Evolutionary conservation across 2,329 filamentous ascomycete genomes (phyloP), one percentile per base, ranked within the genome.

Genomic region (Paramyrothecium roridum): DNA sequence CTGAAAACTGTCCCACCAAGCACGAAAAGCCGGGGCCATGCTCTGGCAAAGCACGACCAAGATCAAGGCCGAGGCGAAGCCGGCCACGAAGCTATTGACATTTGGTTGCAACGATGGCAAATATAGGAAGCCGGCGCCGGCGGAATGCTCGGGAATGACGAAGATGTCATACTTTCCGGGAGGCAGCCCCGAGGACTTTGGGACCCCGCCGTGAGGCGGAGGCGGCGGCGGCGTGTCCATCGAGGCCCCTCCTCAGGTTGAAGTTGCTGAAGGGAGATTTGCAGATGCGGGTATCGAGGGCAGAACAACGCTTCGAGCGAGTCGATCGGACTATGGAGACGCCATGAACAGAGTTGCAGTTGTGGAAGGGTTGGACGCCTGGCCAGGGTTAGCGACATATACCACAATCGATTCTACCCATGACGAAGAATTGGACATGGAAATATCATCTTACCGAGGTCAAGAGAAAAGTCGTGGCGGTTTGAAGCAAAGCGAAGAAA

Each of bases 141-240:
- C 83, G 12, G 92, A 93, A 72, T 96, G 92, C 49, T 93, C 91
- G 8, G 93, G 93, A 66, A 98, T 93, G 70, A 97, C 89, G 76
- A 97, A 97, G 69, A 98, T 96, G 77, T 98, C 93, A 74, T 96
- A 98, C 70, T 95, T 96, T 54, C 93, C 93, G 1, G 89, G 82
- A 3, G 93, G 93, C 50, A 97, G 78, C 55, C 89, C 88, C 17
- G 79, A 72, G 40, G 84, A 80, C 70, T 87, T 87, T 51, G 91
- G 89, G 62, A 86, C 88, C 67, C 86, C 81, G 73, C 92, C 91
- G 76, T 96, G 92, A 60, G 91, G 91, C 68, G 92, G 92, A 62
- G 90, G 90, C 62, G 91, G 91, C 61, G 92, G 92, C 59, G 88
- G 88, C 63, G 83, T 76, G 71, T 74, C 80, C 76, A 80, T 81